These are phyloP conservation scores for Solanum aculeatissimum DNA, from an alignment of 305 asterid species.

Conservation along the genomic window DNA sequence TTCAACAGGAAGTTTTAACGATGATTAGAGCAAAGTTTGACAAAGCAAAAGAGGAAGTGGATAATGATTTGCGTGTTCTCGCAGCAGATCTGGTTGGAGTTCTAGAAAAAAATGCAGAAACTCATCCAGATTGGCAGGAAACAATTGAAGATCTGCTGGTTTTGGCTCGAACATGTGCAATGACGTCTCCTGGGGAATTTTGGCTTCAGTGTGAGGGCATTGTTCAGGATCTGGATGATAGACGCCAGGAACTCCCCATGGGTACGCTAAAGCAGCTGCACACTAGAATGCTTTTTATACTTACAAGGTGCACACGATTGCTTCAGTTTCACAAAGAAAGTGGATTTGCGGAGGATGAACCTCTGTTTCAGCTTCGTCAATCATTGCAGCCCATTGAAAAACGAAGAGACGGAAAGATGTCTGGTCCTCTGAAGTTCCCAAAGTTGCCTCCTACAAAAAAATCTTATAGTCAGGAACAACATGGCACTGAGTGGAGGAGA, in stretches of 20 bases:
- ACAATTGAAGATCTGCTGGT: slow-evolving; percentile 90
- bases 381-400: slow-evolving; percentile 72
- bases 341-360: slow-evolving; percentile 81
- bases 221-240: slow-evolving; percentile 95
- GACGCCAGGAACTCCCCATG: slow-evolving; percentile 96
- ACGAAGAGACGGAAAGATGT: slow-evolving; percentile 28
- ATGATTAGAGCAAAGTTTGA: slow-evolving; percentile 90
- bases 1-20: slow-evolving; percentile 74
- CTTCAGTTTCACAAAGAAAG: slow-evolving; percentile 98
- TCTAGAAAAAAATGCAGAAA: slow-evolving; percentile 87
- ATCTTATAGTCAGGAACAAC: slow-evolving; percentile 90
- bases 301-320: slow-evolving; percentile 93
- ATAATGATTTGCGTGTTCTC: slow-evolving; percentile 85
- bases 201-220: slow-evolving; percentile 99
- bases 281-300: slow-evolving; percentile 98
- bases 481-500: slow-evolving; percentile 49
- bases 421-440: slow-evolving; percentile 35
- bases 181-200: slow-evolving; percentile 94
- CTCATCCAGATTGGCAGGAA: slow-evolving; percentile 98
- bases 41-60: slow-evolving; percentile 99
- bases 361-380: slow-evolving; percentile 65
- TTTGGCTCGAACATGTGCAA: slow-evolving; percentile 91
- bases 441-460: slow-evolving; percentile 50
- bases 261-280: slow-evolving; percentile 94
- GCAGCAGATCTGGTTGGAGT: slow-evolving; percentile 94